Conservation (phyloP, 352 stramenopile genomes). For the Globisporangium orthogonon region DNA sequence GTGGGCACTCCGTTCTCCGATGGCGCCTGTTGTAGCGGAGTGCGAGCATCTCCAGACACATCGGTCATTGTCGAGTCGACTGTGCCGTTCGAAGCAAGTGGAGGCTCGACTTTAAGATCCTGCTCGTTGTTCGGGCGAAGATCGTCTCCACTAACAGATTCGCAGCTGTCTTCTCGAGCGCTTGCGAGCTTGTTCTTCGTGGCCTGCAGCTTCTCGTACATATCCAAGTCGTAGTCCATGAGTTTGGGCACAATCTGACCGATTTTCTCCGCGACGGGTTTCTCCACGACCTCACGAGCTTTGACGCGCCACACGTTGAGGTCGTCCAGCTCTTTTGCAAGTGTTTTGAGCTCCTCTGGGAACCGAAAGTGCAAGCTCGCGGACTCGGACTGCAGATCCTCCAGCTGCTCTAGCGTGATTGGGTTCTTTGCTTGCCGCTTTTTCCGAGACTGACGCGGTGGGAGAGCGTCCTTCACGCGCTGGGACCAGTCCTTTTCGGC, state of each 20-base stretch:
- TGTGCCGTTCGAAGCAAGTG: neutral
- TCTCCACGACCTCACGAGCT: constrained; percentile 42
- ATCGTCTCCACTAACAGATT: neutral
- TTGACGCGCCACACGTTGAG: constrained; percentile 57
- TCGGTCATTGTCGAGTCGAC: neutral
- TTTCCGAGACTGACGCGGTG: constrained; percentile 73
- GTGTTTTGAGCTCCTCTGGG: constrained; percentile 65
- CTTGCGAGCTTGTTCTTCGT: constrained; percentile 33
- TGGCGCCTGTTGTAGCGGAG: neutral
- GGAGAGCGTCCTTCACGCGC: constrained; percentile 64
- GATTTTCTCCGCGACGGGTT: constrained; percentile 27
- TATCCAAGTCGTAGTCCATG: constrained; percentile 48
- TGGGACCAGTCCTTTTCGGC: constrained; percentile 59
- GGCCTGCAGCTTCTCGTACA: constrained; percentile 54
- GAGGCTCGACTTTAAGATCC: neutral
- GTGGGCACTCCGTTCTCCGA: neutral
- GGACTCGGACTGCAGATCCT: constrained; percentile 49
- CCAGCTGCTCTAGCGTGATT: constrained; percentile 55
- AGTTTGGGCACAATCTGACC: constrained; percentile 34
- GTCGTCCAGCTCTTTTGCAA: constrained; percentile 70
- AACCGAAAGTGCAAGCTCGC: constrained; percentile 61
- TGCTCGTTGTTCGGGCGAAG: neutral
- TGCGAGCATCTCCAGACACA: neutral
- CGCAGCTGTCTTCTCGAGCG: neutral
- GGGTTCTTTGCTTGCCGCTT: constrained; percentile 59